Base-by-base conservation (phyloP, 331 rosid species). In the Phaseolus coccineus region DNA sequence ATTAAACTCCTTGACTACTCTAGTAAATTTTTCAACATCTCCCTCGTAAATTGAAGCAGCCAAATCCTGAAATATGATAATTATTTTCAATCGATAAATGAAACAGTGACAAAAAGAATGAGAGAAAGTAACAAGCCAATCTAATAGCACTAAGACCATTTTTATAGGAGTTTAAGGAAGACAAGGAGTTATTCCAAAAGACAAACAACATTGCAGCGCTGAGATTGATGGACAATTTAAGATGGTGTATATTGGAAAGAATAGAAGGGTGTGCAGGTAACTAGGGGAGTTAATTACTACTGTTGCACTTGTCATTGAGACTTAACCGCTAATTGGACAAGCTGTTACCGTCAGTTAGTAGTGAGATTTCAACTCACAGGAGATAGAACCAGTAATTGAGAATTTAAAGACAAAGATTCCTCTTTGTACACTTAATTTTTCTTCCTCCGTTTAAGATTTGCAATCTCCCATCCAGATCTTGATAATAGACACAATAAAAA, bases 11-110 rank as follows among this genome's bases (percentile, higher is more conserved):
- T 80, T 77, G 73, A 83, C 83, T 59, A 48, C 78, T 69, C 11
- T 76, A 73, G 85, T 87, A 81, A 89, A 85, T n/a, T 74, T 82
- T 52, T 27, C 81, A 73, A 81, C 89, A 81, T 89, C 91, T 82
- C 82, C 90, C 72, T 83, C 88, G 27, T 81, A 89, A 69, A 86
- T 71, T 77, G 89, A 69, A 42, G 85, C 66, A 65, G 77, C 87
- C 77, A 86, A 81, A 83, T 86, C 90, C 92, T 88, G 87, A 82
- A 73, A 77, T 33, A 30, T 14, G 33, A 77, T 22, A 64, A 73
- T 31, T 72, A 16, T 59, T 68, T 52, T 22, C 42, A 74, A 81
- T 30, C 11, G 66, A 71, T 30, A 76, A 66, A 76, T 8, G 51
- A 74, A 84, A 73, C 44, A 51, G 57, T 3, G 46, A 58, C 19